Evolutionary conservation across 2,329 filamentous ascomycete species (phyloP).

Genomic region (Verticillium dahliae): DNA sequence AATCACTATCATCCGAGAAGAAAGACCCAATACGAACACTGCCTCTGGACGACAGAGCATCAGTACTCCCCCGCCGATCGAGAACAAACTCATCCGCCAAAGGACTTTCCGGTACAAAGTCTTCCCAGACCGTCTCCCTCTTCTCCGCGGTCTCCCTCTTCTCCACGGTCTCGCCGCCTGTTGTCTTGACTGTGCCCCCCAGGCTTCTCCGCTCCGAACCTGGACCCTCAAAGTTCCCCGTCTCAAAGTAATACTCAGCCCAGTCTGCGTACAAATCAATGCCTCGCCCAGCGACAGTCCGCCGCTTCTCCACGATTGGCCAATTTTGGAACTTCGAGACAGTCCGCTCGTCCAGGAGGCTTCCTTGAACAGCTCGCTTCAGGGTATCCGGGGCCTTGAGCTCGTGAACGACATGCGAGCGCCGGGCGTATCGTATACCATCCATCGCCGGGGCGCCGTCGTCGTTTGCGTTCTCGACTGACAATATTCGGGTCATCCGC

Average conservation of each 20-base stretch:
- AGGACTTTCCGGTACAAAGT: not conserved
- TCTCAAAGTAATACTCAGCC: slow-evolving; percentile 14
- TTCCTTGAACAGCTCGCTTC: not conserved
- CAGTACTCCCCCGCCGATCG: not conserved
- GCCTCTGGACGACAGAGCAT: too few relatives aligned
- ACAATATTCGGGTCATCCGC: too few relatives aligned
- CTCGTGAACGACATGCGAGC: not conserved
- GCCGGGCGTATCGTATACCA: not conserved
- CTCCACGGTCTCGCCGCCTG: not conserved
- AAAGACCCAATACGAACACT: not conserved
- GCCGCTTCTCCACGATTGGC: not conserved
- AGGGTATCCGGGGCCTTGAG: not conserved
- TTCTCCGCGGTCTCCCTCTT: not conserved
- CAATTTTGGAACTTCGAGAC: not conserved
- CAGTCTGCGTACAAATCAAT: slow-evolving; percentile 11
- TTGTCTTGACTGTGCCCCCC: not conserved
- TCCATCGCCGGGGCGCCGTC: too few relatives aligned
- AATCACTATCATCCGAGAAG: not conserved
- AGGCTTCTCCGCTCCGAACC: not conserved
- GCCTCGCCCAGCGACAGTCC: not conserved
- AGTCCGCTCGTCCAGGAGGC: not conserved
- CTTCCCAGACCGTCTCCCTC: not conserved
- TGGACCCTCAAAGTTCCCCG: slow-evolving; percentile 5
- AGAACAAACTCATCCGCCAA: not conserved
- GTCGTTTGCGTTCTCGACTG: too few relatives aligned